Conservation (phyloP, 176 grass and related monocot species). For the Hordeum marinum region DNA sequence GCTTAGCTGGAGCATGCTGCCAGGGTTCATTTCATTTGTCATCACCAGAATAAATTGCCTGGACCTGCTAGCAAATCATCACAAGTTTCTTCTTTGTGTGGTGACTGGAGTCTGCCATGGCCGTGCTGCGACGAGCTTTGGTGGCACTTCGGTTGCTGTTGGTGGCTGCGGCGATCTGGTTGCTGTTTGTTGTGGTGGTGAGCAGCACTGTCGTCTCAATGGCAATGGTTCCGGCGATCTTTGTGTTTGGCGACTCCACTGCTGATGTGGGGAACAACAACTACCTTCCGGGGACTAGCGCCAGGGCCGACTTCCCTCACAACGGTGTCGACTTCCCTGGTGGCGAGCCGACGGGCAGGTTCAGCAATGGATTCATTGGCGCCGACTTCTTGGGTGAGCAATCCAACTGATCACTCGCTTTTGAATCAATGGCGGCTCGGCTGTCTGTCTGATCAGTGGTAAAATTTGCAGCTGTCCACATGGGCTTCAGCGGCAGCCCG, state of each 20-base stretch:
- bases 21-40: not conserved
- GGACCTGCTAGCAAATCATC: not conserved
- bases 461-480: slow-evolving; percentile 28
- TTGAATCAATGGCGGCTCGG: not conserved
- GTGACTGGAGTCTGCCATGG: not conserved
- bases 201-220: not conserved
- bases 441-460: not conserved
- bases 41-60: not conserved
- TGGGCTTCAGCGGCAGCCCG: slow-evolving; percentile 65
- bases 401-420: not conserved
- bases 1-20: not conserved
- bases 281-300: slow-evolving; percentile 12
- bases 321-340: slow-evolving; percentile 72
- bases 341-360: slow-evolving; percentile 55
- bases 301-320: slow-evolving; percentile 69
- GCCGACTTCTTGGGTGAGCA: slow-evolving; percentile 61
- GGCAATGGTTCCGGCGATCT: slow-evolving; percentile 56
- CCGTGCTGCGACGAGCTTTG: not conserved
- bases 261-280: slow-evolving; percentile 72
- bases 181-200: not conserved
- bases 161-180: not conserved
- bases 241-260: slow-evolving; percentile 74
- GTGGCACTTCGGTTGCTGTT: slow-evolving; percentile 3
- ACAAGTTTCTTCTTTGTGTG: not conserved
- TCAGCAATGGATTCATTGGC: slow-evolving; percentile 65